phyloP scores from a whole-genome alignment of 495 filamentous ascomycete genomes.

The Neurospora sp. region DNA sequence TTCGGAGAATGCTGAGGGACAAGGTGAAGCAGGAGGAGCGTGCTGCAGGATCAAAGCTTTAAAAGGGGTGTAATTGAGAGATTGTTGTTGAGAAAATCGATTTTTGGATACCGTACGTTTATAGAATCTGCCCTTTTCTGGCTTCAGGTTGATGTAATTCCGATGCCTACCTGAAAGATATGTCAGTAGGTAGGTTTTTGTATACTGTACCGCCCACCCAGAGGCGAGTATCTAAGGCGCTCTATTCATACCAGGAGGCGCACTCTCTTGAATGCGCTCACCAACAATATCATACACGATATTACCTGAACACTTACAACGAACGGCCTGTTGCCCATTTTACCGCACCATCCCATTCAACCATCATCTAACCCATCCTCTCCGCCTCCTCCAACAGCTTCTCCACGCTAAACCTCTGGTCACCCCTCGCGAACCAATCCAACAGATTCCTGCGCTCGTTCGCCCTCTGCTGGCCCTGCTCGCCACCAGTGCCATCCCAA shows the following conservation, averaged over 20 bases:
- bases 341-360: background rate
- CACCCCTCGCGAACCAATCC: constrained; percentile 72
- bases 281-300: background rate
- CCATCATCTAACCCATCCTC: constrained; percentile 44
- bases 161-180: background rate
- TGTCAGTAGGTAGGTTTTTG: background rate
- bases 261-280: background rate
- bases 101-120: background rate
- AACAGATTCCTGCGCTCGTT: constrained; percentile 53
- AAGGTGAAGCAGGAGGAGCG: constrained; percentile 27
- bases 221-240: background rate
- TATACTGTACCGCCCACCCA: background rate
- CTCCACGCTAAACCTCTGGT: constrained; percentile 70
- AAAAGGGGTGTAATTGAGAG: background rate
- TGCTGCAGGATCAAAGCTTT: constrained; percentile 23
- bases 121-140: background rate
- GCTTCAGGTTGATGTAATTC: background rate
- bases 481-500: constrained; percentile 38
- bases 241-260: background rate
- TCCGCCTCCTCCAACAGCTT: constrained; percentile 78
- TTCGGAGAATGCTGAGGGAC: constrained; percentile 56
- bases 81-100: background rate
- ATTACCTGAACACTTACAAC: background rate
- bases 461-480: constrained; percentile 23
- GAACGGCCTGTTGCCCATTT: background rate